Evolutionary conservation across 805 yeast genomes (phyloP).

Genomic region (Phaffomyces antillensis): DNA sequence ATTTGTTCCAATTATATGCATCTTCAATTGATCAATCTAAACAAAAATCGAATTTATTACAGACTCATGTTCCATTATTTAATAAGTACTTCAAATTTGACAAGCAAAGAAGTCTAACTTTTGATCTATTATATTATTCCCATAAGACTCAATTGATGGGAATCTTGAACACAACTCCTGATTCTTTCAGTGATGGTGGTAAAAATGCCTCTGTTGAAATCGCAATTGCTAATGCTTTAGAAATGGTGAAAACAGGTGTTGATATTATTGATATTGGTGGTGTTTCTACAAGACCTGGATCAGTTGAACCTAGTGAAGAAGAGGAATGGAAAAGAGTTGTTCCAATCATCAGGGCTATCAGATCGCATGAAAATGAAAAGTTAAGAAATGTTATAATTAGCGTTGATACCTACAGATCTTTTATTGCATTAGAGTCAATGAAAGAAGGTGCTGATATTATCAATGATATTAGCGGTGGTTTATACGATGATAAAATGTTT

Average conservation of each 20-base stretch:
- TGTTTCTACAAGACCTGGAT: constrained; percentile 86
- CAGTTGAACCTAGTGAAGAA: constrained; percentile 49
- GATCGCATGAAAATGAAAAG: constrained; percentile 32
- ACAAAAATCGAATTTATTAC: constrained; percentile 45
- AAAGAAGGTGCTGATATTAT: constrained; percentile 82
- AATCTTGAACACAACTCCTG: constrained; percentile 84
- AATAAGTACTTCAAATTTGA: constrained; percentile 17
- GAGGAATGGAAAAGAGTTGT: constrained; percentile 68
- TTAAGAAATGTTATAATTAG: constrained; percentile 50
- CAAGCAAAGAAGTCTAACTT: constrained; percentile 26
- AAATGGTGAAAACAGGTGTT: constrained; percentile 55
- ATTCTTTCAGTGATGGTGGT: constrained; percentile 93
- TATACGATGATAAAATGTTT: constrained; percentile 60
- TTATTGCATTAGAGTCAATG: constrained; percentile 65
- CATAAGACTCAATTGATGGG: constrained; percentile 74
- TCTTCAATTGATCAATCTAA: constrained; percentile 23
- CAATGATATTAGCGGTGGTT: constrained; percentile 85
- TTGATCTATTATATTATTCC: constrained; percentile 38
- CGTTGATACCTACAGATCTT: constrained; percentile 79
- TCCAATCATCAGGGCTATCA: constrained; percentile 59
- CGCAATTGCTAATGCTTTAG: constrained; percentile 38
- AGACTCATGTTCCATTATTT: constrained; percentile 42
- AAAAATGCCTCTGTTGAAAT: constrained; percentile 29
- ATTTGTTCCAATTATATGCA: constrained; percentile 50
- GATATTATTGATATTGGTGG: constrained; percentile 89